phyloP scores from a whole-genome alignment of 1,284 basidiomycete species.

The Cryptococcus neoformans region DNA sequence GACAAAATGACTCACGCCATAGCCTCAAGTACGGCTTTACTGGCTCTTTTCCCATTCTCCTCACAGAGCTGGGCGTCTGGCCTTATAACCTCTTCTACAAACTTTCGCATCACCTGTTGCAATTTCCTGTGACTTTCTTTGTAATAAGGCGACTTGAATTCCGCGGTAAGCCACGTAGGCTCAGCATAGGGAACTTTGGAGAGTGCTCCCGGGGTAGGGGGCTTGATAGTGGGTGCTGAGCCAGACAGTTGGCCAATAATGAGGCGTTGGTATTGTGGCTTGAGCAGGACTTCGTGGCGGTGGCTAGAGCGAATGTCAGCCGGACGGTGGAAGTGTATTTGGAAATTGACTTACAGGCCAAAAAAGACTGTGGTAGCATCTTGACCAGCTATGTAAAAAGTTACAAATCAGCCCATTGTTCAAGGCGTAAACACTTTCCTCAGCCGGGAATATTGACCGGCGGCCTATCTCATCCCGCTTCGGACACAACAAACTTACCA shows the following conservation, averaged over 20 bases:
- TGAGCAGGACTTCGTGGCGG: constrained; percentile 69
- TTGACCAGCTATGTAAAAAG: constrained; percentile 59
- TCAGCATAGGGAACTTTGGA: constrained; percentile 64
- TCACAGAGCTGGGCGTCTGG: constrained; percentile 62
- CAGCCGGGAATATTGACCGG: too few species aligned
- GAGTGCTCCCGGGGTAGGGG: constrained; percentile 58
- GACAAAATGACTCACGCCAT: constrained; percentile 39
- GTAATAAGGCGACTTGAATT: constrained; percentile 82
- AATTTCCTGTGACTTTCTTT: constrained; percentile 56
- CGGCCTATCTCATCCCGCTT: background rate
- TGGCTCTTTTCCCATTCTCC: constrained; percentile 66
- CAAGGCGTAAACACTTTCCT: background rate
- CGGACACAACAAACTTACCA: constrained; percentile 53
- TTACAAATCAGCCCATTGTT: background rate
- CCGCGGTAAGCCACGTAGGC: constrained; percentile 74
- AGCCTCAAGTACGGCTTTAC: constrained; percentile 42
- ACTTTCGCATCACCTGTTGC: constrained; percentile 54
- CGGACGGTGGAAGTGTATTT: background rate
- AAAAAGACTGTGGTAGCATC: constrained; percentile 84
- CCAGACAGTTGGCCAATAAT: constrained; percentile 52
- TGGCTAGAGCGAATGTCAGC: constrained; percentile 49
- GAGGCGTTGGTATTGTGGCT: constrained; percentile 60
- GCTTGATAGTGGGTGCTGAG: background rate
- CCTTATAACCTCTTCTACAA: constrained; percentile 56
- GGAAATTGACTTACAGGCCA: constrained; percentile 53